Percentiles rank a stretch among this genome's conserved stretches.
phyloP scores from a whole-genome alignment of 352 stramenopile genomes.

The Pythium sp. region DNA sequence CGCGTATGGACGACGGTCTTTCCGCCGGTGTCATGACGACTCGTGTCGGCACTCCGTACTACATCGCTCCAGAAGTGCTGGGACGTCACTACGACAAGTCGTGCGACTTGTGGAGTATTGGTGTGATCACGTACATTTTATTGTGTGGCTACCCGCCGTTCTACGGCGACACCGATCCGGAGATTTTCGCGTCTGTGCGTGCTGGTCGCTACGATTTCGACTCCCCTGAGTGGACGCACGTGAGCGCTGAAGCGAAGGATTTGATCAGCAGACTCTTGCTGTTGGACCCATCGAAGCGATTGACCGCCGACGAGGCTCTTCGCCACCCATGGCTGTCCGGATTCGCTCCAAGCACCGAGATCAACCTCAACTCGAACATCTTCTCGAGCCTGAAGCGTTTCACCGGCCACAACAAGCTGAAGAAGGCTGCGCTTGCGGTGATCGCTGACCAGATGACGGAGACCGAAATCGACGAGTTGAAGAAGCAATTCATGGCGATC shows the following conservation, averaged over 20 bases:
- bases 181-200: conserved; percentile 87
- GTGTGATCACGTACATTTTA: conserved; percentile 95
- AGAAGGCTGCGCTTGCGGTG: conserved; percentile 85
- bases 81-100: conserved; percentile 94
- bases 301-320: conserved; percentile 90
- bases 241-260: conserved; percentile 91
- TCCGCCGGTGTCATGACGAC: conserved; percentile 91
- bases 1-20: conserved; percentile 86
- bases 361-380: conserved; percentile 81
- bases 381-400: conserved; percentile 87
- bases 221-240: conserved; percentile 79
- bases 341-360: conserved; percentile 65
- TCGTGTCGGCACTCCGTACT: conserved; percentile 95
- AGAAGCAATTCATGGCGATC: conserved; percentile 87
- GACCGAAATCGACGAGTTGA: conserved; percentile 79
- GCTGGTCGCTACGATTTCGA: conserved; percentile 83
- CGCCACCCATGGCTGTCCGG: conserved; percentile 85
- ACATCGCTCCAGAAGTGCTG: conserved; percentile 94
- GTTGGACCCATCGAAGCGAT: conserved; percentile 88
- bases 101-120: conserved; percentile 96
- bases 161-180: conserved; percentile 92
- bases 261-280: conserved; percentile 93
- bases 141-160: conserved; percentile 96
- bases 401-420: conserved; percentile 88
- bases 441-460: conserved; percentile 86